Evolutionary conservation across 2,329 filamentous ascomycete species (phyloP), one percentile per base, ranked within the genome.

Genomic region (Aureobasidium melanogenum): DNA sequence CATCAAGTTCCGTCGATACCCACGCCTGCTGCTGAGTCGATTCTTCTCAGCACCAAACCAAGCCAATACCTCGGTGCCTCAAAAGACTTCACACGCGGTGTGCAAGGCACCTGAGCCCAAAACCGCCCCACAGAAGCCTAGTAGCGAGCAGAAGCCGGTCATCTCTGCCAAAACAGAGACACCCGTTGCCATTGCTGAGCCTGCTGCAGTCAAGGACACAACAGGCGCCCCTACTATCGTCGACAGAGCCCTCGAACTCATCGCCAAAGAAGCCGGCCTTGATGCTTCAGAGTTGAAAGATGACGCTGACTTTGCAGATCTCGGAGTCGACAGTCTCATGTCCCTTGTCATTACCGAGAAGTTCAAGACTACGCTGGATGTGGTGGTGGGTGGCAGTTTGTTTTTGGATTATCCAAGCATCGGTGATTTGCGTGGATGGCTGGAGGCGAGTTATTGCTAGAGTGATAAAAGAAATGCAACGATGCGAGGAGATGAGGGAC

Each of bases 301-400:
- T 22, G 67, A 71, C 24, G 64, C 65, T 14, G 62, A 38, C 8
- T 72, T 74, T 46, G 64, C 65, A 1, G 64, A 70, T 24, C 52
- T 75, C 3, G 74, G 73, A 4, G 65, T 77, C 32, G 74, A 76
- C 62, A 72, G 69, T 19, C 65, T 76, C 9, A 68, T 76, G 68
- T 69, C 67, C 5, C 65, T 76, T 2, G 71, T 72, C 3, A 67
- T 76, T 14, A 61, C 69, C 0, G 69, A 70, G 26, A 73, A 72
- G 58, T 70, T 75, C 51, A 61, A 68, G 1, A 63, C 62, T 2
- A 66, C 74, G 50, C 65, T 76, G 17, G 66, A 65, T 3, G 50
- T 75, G 1, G 67, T 70, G 30, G 63, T 74, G 17, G 52, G 52
- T 24, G 52, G 64, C 9, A 65, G 62, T 38, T 50, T 71, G 38